phyloP scores from a whole-genome alignment of 2,329 filamentous ascomycete genomes.

The Monosporascus sp. region DNA sequence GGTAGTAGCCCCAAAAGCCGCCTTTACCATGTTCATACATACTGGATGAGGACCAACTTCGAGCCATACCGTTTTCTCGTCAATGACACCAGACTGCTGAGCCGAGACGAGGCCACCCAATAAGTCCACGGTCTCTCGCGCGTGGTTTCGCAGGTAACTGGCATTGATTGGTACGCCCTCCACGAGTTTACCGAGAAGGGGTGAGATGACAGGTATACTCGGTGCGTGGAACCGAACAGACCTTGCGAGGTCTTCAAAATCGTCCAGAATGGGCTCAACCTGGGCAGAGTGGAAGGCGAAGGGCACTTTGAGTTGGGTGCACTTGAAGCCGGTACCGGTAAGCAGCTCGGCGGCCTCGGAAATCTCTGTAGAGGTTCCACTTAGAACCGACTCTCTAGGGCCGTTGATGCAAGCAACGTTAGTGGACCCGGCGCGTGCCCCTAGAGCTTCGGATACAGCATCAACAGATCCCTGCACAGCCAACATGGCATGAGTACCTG shows the following conservation, averaged over 20 bases:
- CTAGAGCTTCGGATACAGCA: conserved; percentile 47
- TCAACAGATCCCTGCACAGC: conserved; percentile 43
- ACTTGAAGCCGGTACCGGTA: conserved; percentile 49
- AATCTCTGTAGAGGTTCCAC: conserved; percentile 39
- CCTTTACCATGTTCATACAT: conserved; percentile 62
- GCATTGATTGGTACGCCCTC: conserved; percentile 52
- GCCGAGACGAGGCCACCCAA: conserved; percentile 55
- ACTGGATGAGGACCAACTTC: conserved; percentile 72
- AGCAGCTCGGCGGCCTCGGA: conserved; percentile 35
- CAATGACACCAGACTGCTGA: conserved; percentile 51
- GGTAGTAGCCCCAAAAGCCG: conserved; percentile 49
- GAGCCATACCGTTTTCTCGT: conserved; percentile 64
- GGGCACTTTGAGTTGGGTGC: conserved; percentile 57
- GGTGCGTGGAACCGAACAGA: conserved; percentile 51
- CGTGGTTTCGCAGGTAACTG: conserved; percentile 58
- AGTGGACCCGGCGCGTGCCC: conserved; percentile 31
- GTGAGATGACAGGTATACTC: conserved; percentile 59
- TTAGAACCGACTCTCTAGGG: conserved; percentile 69
- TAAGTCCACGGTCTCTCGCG: conserved; percentile 66
- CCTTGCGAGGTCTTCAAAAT: conserved; percentile 50
- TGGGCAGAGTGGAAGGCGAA: conserved; percentile 64
- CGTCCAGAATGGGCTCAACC: conserved; percentile 56
- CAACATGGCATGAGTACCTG: conserved; percentile 58
- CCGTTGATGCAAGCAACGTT: conserved; percentile 70
- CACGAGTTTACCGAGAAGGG: conserved; percentile 57